phyloP scores from a whole-genome alignment of 2,329 filamentous ascomycete species.

The Xylaria sp. region DNA sequence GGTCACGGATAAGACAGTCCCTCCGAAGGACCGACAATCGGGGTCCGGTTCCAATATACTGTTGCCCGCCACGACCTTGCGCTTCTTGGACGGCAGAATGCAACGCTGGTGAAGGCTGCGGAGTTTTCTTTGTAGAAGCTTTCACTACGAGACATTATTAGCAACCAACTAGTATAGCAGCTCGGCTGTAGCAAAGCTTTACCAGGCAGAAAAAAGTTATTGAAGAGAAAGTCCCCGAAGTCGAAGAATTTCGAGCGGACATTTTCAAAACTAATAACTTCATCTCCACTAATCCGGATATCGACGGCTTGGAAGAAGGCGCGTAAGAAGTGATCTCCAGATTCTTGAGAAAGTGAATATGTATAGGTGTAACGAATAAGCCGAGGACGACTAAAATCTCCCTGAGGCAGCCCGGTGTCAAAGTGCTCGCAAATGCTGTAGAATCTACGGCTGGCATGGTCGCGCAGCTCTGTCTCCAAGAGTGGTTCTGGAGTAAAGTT shows the following conservation, averaged over 20 bases:
- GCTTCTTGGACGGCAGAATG: slow-evolving; percentile 41
- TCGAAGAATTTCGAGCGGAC: slow-evolving; percentile 34
- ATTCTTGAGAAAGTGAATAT: slow-evolving; percentile 42
- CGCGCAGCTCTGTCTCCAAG: slow-evolving; percentile 33
- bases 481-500: slow-evolving; percentile 33
- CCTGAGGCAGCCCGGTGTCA: slow-evolving; percentile 23
- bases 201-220: slow-evolving; percentile 47
- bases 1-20: slow-evolving; percentile 46
- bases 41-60: slow-evolving; percentile 39
- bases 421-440: slow-evolving; percentile 40
- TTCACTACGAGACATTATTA: slow-evolving; percentile 42
- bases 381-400: slow-evolving; percentile 41
- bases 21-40: slow-evolving; percentile 43
- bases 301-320: slow-evolving; percentile 43
- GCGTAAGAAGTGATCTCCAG: slow-evolving; percentile 43
- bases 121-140: slow-evolving; percentile 43
- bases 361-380: slow-evolving; percentile 45
- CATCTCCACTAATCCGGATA: slow-evolving; percentile 34
- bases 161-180: slow-evolving; percentile 12
- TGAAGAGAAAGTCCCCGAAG: slow-evolving; percentile 45
- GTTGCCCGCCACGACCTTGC: slow-evolving; percentile 34
- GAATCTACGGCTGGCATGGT: slow-evolving; percentile 33
- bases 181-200: slow-evolving; percentile 19
- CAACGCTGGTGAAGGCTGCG: slow-evolving; percentile 42
- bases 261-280: slow-evolving; percentile 36